Conservation (phyloP, 1,284 basidiomycete genomes). For the Malassezia dermatis region DNA sequence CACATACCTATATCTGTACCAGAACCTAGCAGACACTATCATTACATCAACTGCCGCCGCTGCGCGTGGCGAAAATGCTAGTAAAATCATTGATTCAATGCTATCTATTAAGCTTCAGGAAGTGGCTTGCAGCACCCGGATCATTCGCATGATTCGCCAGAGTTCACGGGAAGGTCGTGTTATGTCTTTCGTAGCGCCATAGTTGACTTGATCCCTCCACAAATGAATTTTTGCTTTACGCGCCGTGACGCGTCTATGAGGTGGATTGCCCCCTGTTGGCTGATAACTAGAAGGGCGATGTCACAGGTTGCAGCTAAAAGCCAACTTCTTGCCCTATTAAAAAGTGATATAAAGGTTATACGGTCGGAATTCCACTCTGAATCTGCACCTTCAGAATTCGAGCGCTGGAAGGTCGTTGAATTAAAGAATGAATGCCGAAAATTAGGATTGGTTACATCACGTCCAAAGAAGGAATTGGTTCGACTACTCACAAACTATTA, state of each 20-base stretch:
- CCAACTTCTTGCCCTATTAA: not conserved
- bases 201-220: not conserved
- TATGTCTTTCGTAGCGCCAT: not conserved
- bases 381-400: not conserved
- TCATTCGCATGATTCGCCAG: constrained; percentile 29
- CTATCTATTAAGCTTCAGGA: constrained; percentile 24
- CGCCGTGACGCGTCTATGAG: not conserved
- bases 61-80: constrained; percentile 12
- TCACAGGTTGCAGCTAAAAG: not conserved
- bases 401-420: not conserved
- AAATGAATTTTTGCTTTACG: not conserved
- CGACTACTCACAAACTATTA: not conserved
- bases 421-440: constrained; percentile 1
- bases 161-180: constrained; percentile 29
- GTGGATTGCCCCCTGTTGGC: not conserved
- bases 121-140: constrained; percentile 27
- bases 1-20: constrained; percentile 36
- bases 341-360: not conserved
- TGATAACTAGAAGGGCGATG: not conserved
- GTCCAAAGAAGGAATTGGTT: not conserved
- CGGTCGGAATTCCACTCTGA: not conserved
- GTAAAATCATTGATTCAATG: constrained; percentile 17
- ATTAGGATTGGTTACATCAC: constrained; percentile 1
- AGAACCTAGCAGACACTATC: constrained; percentile 34
- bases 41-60: constrained; percentile 22